Evolutionary conservation across 306 rosid species (phyloP), one percentile per base, ranked within the genome.

Genomic region (Castanospermum australe): DNA sequence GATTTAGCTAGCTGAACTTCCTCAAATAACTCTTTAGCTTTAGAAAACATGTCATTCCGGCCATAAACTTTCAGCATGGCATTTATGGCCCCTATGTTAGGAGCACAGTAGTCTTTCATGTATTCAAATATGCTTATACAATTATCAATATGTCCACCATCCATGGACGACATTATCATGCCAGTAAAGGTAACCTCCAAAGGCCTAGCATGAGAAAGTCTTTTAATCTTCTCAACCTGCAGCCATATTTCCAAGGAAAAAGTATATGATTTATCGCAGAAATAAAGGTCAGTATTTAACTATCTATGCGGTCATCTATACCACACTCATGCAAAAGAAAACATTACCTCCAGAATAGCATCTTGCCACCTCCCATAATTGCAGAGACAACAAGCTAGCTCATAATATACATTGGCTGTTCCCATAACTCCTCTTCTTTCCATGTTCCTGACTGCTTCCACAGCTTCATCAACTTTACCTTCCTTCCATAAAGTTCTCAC

Each of bases 371-470:
- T 92, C 73, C 97, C 97, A 50, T 60, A 59, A 88, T 89, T 83
- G 84, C 97, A 92, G 71, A 94, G 95, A 89, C 97, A 94, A 84
- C 97, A 88, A 66, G 97, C 97, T 39, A 94, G 81, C 83, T 91
- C 97, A 67, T 92, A 94, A 86, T 92, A 94, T 6, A 94, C 85
- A 76, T 91, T 84, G 64, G 87, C 86, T 59, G 86, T 83, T 81
- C 97, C 97, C 77, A 86, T 90, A 62, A 92, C 82, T 62, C 99
- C 97, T 73, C 89, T 89, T 84, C 80, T 87, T 87, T 94, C 97
- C 97, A 94, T 92, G 42, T 87, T 90, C 81, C 95, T 87, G 79
- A 94, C 91, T 54, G 84, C 92, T 80, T 91, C 84, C 72, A 92
- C 84, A 68, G 97, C 99, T 82, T 89, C 92, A 69, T 86, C 83